phyloP scores from a whole-genome alignment of 75 land plant species.

The Pinus taeda region DNA sequence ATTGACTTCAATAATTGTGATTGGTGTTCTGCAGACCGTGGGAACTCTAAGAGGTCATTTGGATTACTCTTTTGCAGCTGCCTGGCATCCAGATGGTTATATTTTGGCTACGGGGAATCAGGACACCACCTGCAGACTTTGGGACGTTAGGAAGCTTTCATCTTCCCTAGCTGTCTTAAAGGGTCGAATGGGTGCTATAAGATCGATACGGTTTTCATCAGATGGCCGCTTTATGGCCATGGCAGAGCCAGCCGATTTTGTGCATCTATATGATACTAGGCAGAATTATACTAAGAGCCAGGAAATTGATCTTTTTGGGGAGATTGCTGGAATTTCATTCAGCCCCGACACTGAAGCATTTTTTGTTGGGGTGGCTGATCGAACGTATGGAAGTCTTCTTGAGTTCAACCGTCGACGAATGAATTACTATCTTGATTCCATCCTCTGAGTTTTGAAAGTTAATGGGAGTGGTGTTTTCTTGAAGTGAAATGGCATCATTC shows the following conservation, averaged over 20 bases:
- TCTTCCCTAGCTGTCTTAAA: slow-evolving; percentile 76
- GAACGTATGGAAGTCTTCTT: slow-evolving; percentile 90
- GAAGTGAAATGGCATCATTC: too few relatives aligned
- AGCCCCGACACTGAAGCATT: slow-evolving; percentile 93
- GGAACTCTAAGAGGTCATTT: slow-evolving; percentile 77
- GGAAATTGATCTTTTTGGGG: slow-evolving; percentile 97
- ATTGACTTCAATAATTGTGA: not conserved
- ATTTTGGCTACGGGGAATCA: slow-evolving; percentile 95
- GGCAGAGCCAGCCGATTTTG: slow-evolving; percentile 99
- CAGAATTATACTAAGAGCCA: slow-evolving; percentile 64
- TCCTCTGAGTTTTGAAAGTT: slow-evolving; percentile 15
- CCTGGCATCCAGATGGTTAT: slow-evolving; percentile 95
- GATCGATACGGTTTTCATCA: slow-evolving; percentile 77
- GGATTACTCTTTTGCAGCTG: slow-evolving; percentile 92
- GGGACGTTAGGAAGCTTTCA: slow-evolving; percentile 85
- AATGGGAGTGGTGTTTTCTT: too few relatives aligned
- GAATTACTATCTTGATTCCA: slow-evolving; percentile 53
- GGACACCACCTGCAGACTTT: slow-evolving; percentile 88
- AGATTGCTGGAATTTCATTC: slow-evolving; percentile 93
- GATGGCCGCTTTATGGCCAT: slow-evolving; percentile 94
- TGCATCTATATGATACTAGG: slow-evolving; percentile 71
- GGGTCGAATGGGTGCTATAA: slow-evolving; percentile 95
- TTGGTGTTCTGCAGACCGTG: slow-evolving; percentile 46
- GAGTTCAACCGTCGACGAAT: slow-evolving; percentile 69
- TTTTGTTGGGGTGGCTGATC: slow-evolving; percentile 91